Evolutionary conservation across 164 flowering plant genomes (phyloP).

Genomic region (Saururus chinensis): DNA sequence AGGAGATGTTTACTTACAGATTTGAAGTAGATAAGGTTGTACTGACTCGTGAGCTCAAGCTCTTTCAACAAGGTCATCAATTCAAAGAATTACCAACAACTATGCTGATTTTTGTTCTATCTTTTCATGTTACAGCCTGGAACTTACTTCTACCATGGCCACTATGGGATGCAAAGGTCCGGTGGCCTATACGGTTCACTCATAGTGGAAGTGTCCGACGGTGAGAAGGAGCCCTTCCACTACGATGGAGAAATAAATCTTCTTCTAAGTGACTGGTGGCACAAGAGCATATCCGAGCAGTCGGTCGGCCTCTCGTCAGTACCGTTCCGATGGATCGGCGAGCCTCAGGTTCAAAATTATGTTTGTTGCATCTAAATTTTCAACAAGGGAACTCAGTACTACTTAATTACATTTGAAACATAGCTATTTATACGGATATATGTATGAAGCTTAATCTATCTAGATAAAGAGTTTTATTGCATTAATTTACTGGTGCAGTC

Average conservation of each 20-base stretch:
- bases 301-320: conserved; percentile 56
- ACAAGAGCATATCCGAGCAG: conserved; percentile 33
- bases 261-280: conserved; percentile 90
- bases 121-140: conserved; percentile 46
- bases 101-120: background rate
- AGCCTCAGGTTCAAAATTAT: conserved; percentile 67
- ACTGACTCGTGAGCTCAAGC: background rate
- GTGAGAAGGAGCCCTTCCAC: conserved; percentile 58
- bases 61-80: background rate
- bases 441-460: too few species aligned
- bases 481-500: conserved; percentile 21
- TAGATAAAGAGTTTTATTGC: background rate
- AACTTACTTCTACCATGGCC: conserved; percentile 90
- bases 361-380: background rate
- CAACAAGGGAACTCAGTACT: background rate
- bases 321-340: conserved; percentile 79
- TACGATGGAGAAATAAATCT: conserved; percentile 69
- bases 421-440: too few species aligned
- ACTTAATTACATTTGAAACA: too few species aligned
- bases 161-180: conserved; percentile 87
- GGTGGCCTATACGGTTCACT: conserved; percentile 83
- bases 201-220: conserved; percentile 61
- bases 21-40: conserved; percentile 71
- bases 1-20: conserved; percentile 64
- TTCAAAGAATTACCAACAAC: too few species aligned